These are phyloP conservation scores for Peltaster fructicola DNA, from an alignment of 2,329 filamentous ascomycete genomes.

Conservation along the genomic window DNA sequence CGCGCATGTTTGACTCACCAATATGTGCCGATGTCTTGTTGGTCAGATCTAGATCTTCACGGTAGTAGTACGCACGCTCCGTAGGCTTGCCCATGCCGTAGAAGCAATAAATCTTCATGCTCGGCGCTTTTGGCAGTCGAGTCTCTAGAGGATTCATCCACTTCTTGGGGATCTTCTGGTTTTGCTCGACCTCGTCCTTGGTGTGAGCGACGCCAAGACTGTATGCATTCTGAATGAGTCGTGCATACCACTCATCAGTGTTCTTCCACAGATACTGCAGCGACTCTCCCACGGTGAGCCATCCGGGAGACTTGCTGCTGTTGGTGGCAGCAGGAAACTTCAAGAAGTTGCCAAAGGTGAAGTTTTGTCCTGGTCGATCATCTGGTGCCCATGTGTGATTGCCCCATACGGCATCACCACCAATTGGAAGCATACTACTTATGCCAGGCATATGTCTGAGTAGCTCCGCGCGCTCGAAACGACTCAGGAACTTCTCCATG, in stretches of 20 bases:
- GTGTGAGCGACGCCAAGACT: slow-evolving; percentile 80
- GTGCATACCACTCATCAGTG: slow-evolving; percentile 70
- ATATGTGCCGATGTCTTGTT: slow-evolving; percentile 39
- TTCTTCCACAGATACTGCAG: slow-evolving; percentile 61
- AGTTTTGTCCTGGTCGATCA: slow-evolving; percentile 53
- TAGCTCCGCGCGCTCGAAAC: slow-evolving; percentile 77
- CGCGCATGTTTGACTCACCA: slow-evolving; percentile 6
- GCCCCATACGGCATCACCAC: slow-evolving; percentile 89
- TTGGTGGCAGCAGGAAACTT: slow-evolving; percentile 54
- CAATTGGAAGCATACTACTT: slow-evolving; percentile 89
- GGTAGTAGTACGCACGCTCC: slow-evolving; percentile 84
- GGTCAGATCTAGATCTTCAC: slow-evolving; percentile 46
- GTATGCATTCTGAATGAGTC: slow-evolving; percentile 57
- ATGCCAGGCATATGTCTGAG: slow-evolving; percentile 96
- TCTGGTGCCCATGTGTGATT: slow-evolving; percentile 77
- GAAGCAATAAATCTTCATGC: slow-evolving; percentile 91
- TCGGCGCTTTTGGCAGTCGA: slow-evolving; percentile 68
- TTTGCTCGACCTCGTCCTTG: slow-evolving; percentile 55
- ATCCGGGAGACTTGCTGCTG: slow-evolving; percentile 33
- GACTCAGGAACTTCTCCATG: slow-evolving; percentile 83
- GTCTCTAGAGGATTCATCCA: slow-evolving; percentile 95
- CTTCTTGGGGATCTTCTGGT: slow-evolving; percentile 39
- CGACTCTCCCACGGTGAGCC: slow-evolving; percentile 66
- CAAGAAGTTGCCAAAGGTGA: slow-evolving; percentile 63
- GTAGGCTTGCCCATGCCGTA: slow-evolving; percentile 91